Conservation (phyloP, 2,329 filamentous ascomycete genomes). For the Pseudogymnoascus sp. region DNA sequence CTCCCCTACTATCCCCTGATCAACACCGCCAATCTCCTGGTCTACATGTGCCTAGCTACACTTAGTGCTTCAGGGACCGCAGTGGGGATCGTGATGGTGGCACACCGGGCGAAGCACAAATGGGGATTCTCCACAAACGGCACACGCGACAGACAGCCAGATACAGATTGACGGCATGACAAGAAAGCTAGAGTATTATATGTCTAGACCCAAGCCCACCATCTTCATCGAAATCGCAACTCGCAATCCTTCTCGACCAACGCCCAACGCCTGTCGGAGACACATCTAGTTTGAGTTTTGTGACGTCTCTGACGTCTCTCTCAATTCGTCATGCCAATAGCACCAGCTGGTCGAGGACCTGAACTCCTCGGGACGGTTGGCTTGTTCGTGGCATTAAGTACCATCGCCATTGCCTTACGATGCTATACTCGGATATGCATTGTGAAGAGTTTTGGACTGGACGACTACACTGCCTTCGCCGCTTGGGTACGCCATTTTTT, state of each 20-base stretch:
- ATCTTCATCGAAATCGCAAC: neutral
- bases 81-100: neutral
- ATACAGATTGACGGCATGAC: neutral
- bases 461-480: conserved; percentile 22
- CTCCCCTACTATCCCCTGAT: neutral
- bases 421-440: conserved; percentile 25
- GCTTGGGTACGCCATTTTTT: conserved; percentile 17
- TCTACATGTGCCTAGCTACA: neutral
- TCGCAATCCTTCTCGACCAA: neutral
- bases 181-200: neutral
- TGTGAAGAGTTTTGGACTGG: conserved; percentile 25
- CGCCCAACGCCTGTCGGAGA: neutral
- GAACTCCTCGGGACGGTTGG: conserved; percentile 12
- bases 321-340: conserved; percentile 6
- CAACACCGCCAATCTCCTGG: neutral
- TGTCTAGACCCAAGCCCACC: neutral
- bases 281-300: neutral
- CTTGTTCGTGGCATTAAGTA: conserved; percentile 31
- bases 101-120: neutral
- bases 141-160: neutral
- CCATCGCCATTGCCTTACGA: conserved; percentile 23
- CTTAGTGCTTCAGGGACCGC: neutral
- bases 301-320: neutral
- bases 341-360: conserved; percentile 14
- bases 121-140: neutral